These are phyloP conservation scores for Solanum arcanum DNA, from an alignment of 257 asterid genomes.

Conservation along the genomic window DNA sequence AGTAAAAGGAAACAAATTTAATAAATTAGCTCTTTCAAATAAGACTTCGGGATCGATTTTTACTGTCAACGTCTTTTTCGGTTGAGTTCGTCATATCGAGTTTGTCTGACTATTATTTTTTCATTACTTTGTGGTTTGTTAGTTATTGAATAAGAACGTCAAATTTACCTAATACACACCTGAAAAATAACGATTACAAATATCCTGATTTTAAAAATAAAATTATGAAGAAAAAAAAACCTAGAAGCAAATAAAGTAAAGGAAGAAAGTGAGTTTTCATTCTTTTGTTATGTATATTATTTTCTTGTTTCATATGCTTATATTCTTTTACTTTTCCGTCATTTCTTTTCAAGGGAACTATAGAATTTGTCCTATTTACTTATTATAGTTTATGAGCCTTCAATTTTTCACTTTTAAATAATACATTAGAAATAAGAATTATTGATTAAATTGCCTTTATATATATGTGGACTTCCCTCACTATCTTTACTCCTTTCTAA, in stretches of 20 bases:
- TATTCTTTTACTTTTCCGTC: neutral
- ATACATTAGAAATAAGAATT: neutral
- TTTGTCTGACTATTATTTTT: neutral
- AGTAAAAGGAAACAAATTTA: neutral
- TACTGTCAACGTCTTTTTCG: neutral
- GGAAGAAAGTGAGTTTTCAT: neutral
- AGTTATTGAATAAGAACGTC: neutral
- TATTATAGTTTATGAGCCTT: neutral
- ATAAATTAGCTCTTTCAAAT: neutral
- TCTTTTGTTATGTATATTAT: neutral
- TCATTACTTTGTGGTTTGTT: neutral
- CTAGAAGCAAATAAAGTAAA: neutral
- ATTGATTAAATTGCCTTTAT: neutral
- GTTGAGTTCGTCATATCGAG: neutral
- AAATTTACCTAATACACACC: neutral
- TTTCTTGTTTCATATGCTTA: neutral
- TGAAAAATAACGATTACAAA: neutral
- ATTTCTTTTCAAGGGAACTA: neutral
- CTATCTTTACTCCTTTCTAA: neutral
- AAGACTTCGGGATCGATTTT: neutral
- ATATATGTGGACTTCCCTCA: neutral
- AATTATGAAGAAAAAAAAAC: neutral
- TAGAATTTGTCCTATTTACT: neutral
- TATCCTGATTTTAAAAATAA: neutral
- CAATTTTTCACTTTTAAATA: neutral